A percentile compares a stretch with the other conserved stretches of the same genome.
Conservation (phyloP, 1,139 yeast species). For the Kluyveromyces sp. region DNA sequence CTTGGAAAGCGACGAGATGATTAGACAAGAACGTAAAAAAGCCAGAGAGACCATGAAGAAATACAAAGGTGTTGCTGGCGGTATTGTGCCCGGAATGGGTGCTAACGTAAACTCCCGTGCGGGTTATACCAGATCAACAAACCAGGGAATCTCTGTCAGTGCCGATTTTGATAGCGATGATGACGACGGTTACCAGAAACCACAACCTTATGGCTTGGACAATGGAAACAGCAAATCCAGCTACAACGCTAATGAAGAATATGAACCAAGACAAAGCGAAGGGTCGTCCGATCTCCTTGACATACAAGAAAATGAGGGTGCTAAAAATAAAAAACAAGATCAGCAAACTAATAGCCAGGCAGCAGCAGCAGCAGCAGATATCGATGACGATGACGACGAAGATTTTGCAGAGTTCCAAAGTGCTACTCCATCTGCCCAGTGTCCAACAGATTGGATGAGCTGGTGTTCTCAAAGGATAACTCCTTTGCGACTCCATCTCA, state of each 20-base stretch:
- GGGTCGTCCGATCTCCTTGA: slow-evolving; percentile 1
- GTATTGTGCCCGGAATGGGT: slow-evolving; percentile 32
- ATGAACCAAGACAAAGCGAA: slow-evolving; percentile 14
- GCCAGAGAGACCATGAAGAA: slow-evolving; percentile 79
- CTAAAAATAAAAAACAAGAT: slow-evolving; percentile 35
- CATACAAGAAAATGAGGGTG: slow-evolving; percentile 29
- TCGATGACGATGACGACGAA: slow-evolving; percentile 60
- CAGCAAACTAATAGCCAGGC: slow-evolving; percentile 2
- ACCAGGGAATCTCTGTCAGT: slow-evolving; percentile 33
- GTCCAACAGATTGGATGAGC: neutral
- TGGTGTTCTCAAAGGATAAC: neutral
- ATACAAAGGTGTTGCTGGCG: slow-evolving; percentile 65
- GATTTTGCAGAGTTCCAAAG: slow-evolving; percentile 94
- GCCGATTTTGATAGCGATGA: slow-evolving; percentile 42
- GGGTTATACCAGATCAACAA: slow-evolving; percentile 22
- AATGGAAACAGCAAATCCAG: slow-evolving; percentile 2
- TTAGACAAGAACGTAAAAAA: slow-evolving; percentile 81
- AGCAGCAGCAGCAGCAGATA: slow-evolving; percentile 15
- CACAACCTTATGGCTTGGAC: slow-evolving; percentile 7
- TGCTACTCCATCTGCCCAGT: slow-evolving; percentile 41
- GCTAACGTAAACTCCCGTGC: slow-evolving; percentile 22
- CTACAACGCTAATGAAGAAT: slow-evolving; percentile 5
- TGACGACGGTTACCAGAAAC: slow-evolving; percentile 40
- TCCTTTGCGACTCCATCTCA: slow-evolving; percentile 9
- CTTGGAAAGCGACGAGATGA: slow-evolving; percentile 66